Base-by-base conservation (phyloP, 2,329 filamentous ascomycete species). In the Sporothrix humicola region DNA sequence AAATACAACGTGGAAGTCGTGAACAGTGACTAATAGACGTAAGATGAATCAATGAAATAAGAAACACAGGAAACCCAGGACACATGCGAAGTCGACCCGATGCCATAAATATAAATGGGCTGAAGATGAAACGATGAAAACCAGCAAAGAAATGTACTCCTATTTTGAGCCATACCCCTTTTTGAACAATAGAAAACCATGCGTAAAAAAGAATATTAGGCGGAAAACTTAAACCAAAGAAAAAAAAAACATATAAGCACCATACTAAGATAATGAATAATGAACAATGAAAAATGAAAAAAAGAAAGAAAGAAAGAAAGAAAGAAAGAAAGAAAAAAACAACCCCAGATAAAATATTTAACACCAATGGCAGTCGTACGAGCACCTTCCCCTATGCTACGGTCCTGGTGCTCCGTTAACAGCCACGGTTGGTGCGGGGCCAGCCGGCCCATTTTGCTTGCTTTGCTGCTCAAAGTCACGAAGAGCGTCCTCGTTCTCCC, bases 401-500 rank as follows among this genome's bases (percentile, higher is more conserved):
- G 63, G 58, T 26, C 26, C 31, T 48, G 59, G 48, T 48, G 42
- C 44, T 2, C 61, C 42, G 42, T 20, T 48, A 20, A 66, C 61
- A 12, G 61, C 61, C 7, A 66, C 61, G 12, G 61, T n/a, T 17
- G 44, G n/a, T 48, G 42, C 42, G 10, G 9, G 61, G 42, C 20
- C 42, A 20, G 42, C n/a, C 6, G 61, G 61, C 10, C 42, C 54
- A 17, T 56, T 68, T 20, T 73, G 69, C 71, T 75, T 77, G 70
- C 78, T 79, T 59, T 79, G 78, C 71, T 81, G 61, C 37, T 75
- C 72, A 48, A 80, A 80, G 73, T 79, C 80, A 71, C 80, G 79
- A 80, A 80, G 80, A 13, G 82, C 81, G 77, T 80, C 79, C 78
- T 83, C 82, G 71, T 83, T 83, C 74, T 81, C 80, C 58, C 78